Evolutionary conservation across 495 filamentous ascomycete species (phyloP), one percentile per base, ranked within the genome.

Genomic region (Penicillium bialowiezense): DNA sequence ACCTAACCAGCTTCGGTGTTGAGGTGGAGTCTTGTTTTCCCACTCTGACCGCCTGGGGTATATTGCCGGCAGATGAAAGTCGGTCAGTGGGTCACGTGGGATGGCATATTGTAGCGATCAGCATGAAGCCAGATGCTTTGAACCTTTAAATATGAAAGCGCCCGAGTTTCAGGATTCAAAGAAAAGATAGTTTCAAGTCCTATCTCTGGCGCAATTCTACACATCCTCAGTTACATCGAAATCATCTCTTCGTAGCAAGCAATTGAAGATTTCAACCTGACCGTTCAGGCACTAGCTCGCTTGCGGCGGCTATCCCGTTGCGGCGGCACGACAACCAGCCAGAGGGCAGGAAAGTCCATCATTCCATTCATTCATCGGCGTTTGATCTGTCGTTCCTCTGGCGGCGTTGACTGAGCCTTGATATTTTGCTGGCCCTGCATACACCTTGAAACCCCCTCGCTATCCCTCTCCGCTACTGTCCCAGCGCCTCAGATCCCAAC

Each of bases 231-330:
- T n/a, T n/a, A n/a, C n/a, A n/a, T n/a, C n/a, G n/a, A n/a, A n/a
- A n/a, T n/a, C n/a, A n/a, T 26, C 23, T 26, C 18, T 9, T 37
- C 38, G 34, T 15, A 19, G 15, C 24, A 28, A 29, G 10, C 13
- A 40, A 40, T 35, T 39, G 5, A 5, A 41, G n/a, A 21, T 40
- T 14, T 1, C 3, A 54, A 48, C 65, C 63, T 66, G 42, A 61
- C 14, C 4, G 7, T 26, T 54, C 44, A 63, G 63, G 63, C 58
- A 59, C 7, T 46, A 43, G 46, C 56, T 71, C 69, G 69, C 68
- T 72, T 71, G 59, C 60, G 59, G 72, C 72, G 72, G 58, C 65
- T 75, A 72, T 68, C 69, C 63, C 56, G 56, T 71, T 72, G 71
- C 69, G 65, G 67, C 69, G 71, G 67, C 67, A 71, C 54, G 62